A percentile compares a stretch with the other conserved stretches of the same genome.
Evolutionary conservation across 163 green algal species (phyloP).

Genomic region (Volvox carteri): DNA sequence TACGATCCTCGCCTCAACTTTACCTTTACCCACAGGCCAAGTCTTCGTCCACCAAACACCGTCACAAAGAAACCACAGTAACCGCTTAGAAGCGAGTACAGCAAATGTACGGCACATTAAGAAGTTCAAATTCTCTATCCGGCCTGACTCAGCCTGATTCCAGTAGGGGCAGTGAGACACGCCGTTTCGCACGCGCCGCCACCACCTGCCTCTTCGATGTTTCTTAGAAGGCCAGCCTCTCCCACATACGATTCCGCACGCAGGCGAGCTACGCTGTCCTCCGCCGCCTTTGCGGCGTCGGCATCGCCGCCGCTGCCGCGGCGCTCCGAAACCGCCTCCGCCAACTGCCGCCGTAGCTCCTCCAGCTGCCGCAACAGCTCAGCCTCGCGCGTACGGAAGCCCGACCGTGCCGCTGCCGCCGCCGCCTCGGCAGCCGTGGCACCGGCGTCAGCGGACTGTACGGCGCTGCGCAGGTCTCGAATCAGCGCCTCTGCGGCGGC

Average conservation of each 20-base stretch:
- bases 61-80: no score
- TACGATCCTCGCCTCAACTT: no score
- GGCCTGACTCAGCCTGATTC: no score
- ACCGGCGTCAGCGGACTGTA: neutral
- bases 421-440: neutral
- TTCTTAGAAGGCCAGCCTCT: neutral
- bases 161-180: no score
- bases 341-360: constrained; percentile 9
- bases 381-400: neutral
- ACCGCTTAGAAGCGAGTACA: no score
- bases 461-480: neutral
- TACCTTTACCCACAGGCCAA: no score
- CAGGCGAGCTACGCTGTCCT: neutral
- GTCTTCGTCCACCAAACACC: no score
- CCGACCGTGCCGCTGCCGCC: neutral
- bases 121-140: no score
- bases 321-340: neutral
- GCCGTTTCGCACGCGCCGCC: no score
- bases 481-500: neutral
- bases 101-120: no score
- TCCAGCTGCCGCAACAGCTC: constrained; percentile 39
- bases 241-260: constrained; percentile 27
- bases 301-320: no score
- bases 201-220: constrained; percentile 6
- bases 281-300: neutral